Percentiles rank a stretch among this genome's conserved stretches.
These are phyloP conservation scores for Russula griseocarnosa DNA, from an alignment of 768 basidiomycete genomes.

Conservation along the genomic window DNA sequence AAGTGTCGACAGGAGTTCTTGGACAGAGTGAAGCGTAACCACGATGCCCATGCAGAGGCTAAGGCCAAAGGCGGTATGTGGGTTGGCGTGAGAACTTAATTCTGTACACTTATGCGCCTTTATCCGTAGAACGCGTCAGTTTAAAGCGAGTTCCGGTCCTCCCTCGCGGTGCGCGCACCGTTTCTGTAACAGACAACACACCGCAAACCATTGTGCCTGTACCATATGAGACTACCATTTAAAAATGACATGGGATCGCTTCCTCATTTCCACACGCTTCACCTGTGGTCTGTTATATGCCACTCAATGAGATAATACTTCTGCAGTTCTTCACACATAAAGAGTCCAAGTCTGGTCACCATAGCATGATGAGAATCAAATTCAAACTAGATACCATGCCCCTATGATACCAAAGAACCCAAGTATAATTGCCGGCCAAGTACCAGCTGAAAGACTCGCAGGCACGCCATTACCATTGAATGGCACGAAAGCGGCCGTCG, in stretches of 20 bases:
- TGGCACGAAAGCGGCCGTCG: slow-evolving; percentile 18
- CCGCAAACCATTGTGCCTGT: slow-evolving; percentile 93
- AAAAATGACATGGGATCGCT: slow-evolving; percentile 33
- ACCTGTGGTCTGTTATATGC: slow-evolving; percentile 15
- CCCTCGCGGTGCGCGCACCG: slow-evolving; percentile 74
- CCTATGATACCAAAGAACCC: slow-evolving; percentile 14
- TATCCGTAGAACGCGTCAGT: slow-evolving; percentile 60
- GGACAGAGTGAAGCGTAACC: slow-evolving; percentile 92
- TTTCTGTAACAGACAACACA: slow-evolving; percentile 68
- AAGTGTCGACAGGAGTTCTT: slow-evolving; percentile 98
- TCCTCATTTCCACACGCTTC: slow-evolving; percentile 1
- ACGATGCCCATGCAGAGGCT: slow-evolving; percentile 73
- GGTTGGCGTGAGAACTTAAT: neutral
- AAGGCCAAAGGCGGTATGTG: slow-evolving; percentile 86
- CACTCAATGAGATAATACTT: slow-evolving; percentile 1
- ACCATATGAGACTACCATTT: slow-evolving; percentile 96
- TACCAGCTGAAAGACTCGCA: slow-evolving; percentile 14
- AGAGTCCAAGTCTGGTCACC: neutral
- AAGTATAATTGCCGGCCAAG: slow-evolving; percentile 12
- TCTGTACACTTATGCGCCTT: neutral
- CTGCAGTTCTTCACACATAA: neutral
- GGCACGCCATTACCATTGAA: slow-evolving; percentile 27
- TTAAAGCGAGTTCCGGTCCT: slow-evolving; percentile 82
- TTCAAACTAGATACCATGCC: slow-evolving; percentile 1
- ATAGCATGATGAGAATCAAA: slow-evolving; percentile 3